Evolutionary conservation across 2,329 filamentous ascomycete genomes (phyloP).

Genomic region (Cadophora sp.): DNA sequence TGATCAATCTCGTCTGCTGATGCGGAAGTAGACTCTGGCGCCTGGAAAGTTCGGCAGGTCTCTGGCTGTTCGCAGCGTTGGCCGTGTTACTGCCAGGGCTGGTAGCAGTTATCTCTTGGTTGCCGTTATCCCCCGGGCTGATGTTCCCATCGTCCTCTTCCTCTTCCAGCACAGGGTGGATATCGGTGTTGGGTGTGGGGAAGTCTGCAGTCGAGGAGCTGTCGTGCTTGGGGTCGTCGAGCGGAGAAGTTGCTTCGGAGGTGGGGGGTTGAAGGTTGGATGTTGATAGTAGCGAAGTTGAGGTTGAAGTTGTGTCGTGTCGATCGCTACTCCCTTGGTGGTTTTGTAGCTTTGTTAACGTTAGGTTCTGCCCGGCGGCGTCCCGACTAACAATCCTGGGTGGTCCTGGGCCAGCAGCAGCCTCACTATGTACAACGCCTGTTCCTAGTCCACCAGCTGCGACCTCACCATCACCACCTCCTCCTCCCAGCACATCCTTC

Average conservation of each 20-base stretch:
- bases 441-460: slow-evolving; percentile 4
- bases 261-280: slow-evolving; percentile 22
- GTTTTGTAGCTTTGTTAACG: not conserved
- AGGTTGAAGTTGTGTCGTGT: slow-evolving; percentile 25
- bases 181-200: slow-evolving; percentile 42
- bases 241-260: slow-evolving; percentile 16
- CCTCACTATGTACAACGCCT: slow-evolving; percentile 18
- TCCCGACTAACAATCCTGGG: slow-evolving; percentile 10
- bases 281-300: slow-evolving; percentile 9
- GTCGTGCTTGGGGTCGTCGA: slow-evolving; percentile 36
- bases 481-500: slow-evolving; percentile 19
- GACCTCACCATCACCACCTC: slow-evolving; percentile 15
- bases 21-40: slow-evolving; percentile 53
- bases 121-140: slow-evolving; percentile 6
- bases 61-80: slow-evolving; percentile 25
- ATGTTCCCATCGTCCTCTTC: slow-evolving; percentile 27
- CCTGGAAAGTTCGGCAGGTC: slow-evolving; percentile 38
- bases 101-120: slow-evolving; percentile 7
- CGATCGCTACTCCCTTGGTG: slow-evolving; percentile 30
- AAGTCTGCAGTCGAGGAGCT: slow-evolving; percentile 40
- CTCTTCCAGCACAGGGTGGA: slow-evolving; percentile 35
- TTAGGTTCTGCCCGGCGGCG: slow-evolving; percentile 14
- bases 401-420: slow-evolving; percentile 12
- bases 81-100: slow-evolving; percentile 11
- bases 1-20: slow-evolving; percentile 56